Evolutionary conservation across 371 early-diverging fungal species (phyloP).

Genomic region (Mortierella sp.): DNA sequence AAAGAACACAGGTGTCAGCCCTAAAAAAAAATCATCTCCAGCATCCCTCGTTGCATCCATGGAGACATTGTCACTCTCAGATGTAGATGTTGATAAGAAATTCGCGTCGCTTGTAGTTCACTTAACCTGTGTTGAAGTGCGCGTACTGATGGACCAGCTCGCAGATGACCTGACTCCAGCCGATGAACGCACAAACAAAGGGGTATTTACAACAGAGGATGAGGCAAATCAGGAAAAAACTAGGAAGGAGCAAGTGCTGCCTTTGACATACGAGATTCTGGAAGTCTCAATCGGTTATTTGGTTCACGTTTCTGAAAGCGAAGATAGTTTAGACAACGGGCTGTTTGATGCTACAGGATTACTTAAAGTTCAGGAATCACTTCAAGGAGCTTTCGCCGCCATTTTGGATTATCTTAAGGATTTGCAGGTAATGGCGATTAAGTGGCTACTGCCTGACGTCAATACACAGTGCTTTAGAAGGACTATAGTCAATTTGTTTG

Average conservation of each 20-base stretch:
- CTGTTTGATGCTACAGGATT: constrained; percentile 48
- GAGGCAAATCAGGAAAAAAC: constrained; percentile 12
- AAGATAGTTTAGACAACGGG: constrained; percentile 18
- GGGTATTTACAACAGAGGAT: not conserved
- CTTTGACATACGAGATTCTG: constrained; percentile 39
- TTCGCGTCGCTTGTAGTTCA: constrained; percentile 44
- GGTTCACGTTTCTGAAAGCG: constrained; percentile 31
- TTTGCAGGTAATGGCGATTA: constrained; percentile 33
- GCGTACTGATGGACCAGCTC: constrained; percentile 48
- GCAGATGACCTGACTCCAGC: constrained; percentile 20
- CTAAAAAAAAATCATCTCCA: constrained; percentile 28
- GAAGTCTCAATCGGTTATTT: constrained; percentile 49
- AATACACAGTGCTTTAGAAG: not conserved
- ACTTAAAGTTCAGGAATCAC: constrained; percentile 46
- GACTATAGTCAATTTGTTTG: too few relatives aligned
- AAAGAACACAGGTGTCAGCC: not conserved
- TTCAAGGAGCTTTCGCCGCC: constrained; percentile 35
- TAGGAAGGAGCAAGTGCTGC: constrained; percentile 45
- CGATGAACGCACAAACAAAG: not conserved
- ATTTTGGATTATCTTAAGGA: constrained; percentile 46
- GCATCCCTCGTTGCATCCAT: constrained; percentile 37
- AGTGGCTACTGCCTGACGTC: not conserved
- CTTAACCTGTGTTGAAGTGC: constrained; percentile 40
- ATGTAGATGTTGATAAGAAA: constrained; percentile 43
- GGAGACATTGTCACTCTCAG: constrained; percentile 37